phyloP scores from a whole-genome alignment of 2,329 filamentous ascomycete genomes.

The Fonsecaea monophora region DNA sequence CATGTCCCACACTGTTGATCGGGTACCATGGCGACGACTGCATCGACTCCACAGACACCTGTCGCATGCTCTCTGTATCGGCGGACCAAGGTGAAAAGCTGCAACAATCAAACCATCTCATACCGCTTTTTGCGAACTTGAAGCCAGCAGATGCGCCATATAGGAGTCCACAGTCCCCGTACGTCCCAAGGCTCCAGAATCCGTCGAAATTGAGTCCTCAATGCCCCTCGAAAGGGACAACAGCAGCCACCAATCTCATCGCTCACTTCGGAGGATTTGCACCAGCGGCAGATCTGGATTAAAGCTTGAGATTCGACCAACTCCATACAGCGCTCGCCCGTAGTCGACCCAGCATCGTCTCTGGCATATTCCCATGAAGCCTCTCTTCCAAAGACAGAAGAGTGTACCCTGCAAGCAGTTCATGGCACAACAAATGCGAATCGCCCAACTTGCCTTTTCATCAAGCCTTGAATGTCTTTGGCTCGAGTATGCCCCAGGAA shows the following conservation, averaged over 20 bases:
- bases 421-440: background rate
- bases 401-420: slow-evolving; percentile 17
- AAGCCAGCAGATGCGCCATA: slow-evolving; percentile 19
- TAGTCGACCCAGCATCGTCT: background rate
- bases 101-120: background rate
- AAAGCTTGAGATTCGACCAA: background rate
- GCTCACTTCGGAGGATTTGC: background rate
- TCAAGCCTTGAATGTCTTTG: slow-evolving; percentile 17
- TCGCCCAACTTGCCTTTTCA: slow-evolving; percentile 13
- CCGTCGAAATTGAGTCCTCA: slow-evolving; percentile 15
- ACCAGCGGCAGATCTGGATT: background rate
- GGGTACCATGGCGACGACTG: background rate
- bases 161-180: slow-evolving; percentile 22
- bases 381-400: slow-evolving; percentile 5
- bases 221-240: slow-evolving; percentile 20
- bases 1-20: background rate
- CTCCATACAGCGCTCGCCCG: background rate
- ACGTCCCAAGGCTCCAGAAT: slow-evolving; percentile 9
- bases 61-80: slow-evolving; percentile 21
- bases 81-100: slow-evolving; percentile 23
- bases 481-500: slow-evolving; percentile 8
- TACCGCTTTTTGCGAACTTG: background rate
- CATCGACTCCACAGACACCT: slow-evolving; percentile 15
- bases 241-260: background rate
- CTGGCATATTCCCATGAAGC: slow-evolving; percentile 1